Evolutionary conservation across 164 flowering plant genomes (phyloP), one percentile per base, ranked within the genome.

Genomic region (Stephania japonica): DNA sequence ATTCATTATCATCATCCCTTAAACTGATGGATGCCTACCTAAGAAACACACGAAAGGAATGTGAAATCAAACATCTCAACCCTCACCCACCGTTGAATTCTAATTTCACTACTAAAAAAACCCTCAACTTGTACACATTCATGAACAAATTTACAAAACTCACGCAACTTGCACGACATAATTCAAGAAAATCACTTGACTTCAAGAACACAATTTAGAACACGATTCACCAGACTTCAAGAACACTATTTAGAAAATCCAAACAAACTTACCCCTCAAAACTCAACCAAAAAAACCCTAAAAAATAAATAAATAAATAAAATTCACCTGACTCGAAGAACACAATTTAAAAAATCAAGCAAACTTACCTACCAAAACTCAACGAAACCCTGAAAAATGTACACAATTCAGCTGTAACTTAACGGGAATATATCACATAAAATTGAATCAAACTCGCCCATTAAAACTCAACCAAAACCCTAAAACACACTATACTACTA

Each of bases 1-100:
- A 73, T 77, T 82, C 86, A 81, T 83, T 50, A 50, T 77, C 21
- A 65, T 42, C 70, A 47, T 24, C n/a, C 70, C 70, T 50, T 12
- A 73, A 32, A n/a, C 11, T 4, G 64, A n/a, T 59, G 11, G 26
- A 24, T 65, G 66, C 68, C 41, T 27, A 25, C n/a, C n/a, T n/a
- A n/a, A n/a, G n/a, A n/a, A 21, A 50, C 11, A 19, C 76, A 47
- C 26, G 32, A 23, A 71, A 67, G 21, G 12, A 67, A 38, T 27
- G 16, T 10, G 0, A 16, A 56, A 7, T 19, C 38, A 47, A 47
- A 47, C 16, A 47, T 47, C 53, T 47, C 16, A 9, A 47, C 16
- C 53, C 53, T 47, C 16, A 47, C 53, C 53, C 53, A 9, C 53
- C 53, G 10, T 47, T 47, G 16, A 47, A 47, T 47, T 47, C 53